Evolutionary conservation across 345 rosid genomes (phyloP).

Genomic region (Eucalyptus curtisii): DNA sequence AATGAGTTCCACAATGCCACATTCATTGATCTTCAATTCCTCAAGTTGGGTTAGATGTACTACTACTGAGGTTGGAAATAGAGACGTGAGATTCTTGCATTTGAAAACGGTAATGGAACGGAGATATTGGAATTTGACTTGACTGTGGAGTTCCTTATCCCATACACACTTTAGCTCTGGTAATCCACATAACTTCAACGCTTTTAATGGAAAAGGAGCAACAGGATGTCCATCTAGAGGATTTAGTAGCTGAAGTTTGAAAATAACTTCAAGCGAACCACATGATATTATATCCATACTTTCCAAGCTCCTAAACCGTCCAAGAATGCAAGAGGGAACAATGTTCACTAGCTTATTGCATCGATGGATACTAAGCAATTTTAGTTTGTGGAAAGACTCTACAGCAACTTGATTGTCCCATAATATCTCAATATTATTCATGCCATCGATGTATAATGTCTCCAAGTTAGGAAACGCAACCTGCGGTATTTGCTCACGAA

Average conservation of each 20-base stretch:
- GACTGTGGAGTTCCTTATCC: too few relatives aligned
- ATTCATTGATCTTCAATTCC: too few relatives aligned
- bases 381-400: neutral
- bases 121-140: too few relatives aligned
- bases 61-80: too few relatives aligned
- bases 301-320: neutral
- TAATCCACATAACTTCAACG: accelerated
- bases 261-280: too few relatives aligned
- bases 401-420: neutral
- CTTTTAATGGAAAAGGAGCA: too few relatives aligned
- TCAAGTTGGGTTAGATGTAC: too few relatives aligned
- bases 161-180: too few relatives aligned
- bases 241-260: too few relatives aligned
- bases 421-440: neutral
- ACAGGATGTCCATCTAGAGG: too few relatives aligned
- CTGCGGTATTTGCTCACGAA: neutral
- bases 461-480: neutral
- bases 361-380: neutral
- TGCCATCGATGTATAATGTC: neutral
- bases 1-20: too few relatives aligned
- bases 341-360: neutral
- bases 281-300: accelerated
- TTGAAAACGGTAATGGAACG: accelerated
- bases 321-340: neutral
- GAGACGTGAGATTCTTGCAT: too few relatives aligned